Conservation (phyloP, 768 basidiomycete genomes). For the Epithele typhae region DNA sequence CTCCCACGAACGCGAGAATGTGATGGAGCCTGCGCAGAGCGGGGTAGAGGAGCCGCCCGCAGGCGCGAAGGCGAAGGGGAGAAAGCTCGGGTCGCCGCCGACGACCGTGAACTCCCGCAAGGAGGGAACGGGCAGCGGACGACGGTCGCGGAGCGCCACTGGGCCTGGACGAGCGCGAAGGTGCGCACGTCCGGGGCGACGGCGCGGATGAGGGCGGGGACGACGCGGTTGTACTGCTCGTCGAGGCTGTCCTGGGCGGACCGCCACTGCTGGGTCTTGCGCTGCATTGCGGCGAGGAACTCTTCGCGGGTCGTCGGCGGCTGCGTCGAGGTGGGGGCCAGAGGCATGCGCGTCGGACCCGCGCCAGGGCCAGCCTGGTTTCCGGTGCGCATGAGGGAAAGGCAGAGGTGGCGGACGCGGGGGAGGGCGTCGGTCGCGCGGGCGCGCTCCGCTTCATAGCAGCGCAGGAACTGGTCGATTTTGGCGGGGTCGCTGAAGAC, state of each 20-base stretch:
- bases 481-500: conserved; percentile 8
- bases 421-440: conserved; percentile 8
- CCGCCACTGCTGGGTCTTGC: conserved; percentile 11
- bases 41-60: conserved; percentile 2
- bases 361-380: neutral
- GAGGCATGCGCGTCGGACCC: neutral
- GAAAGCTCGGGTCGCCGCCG: conserved; percentile 10
- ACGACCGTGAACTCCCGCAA: conserved; percentile 10
- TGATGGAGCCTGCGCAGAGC: conserved; percentile 10
- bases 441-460: conserved; percentile 6
- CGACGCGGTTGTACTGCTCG: conserved; percentile 8
- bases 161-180: conserved; percentile 10
- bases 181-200: conserved; percentile 11
- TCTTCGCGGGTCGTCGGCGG: conserved; percentile 4
- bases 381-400: conserved; percentile 9
- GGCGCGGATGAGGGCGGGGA: conserved; percentile 11
- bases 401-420: conserved; percentile 11
- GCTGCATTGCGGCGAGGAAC: conserved; percentile 8
- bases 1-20: conserved; percentile 4
- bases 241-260: conserved; percentile 9
- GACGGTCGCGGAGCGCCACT: conserved; percentile 7
- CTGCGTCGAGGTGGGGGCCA: neutral
- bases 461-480: conserved; percentile 10
- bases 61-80: conserved; percentile 1
- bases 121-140: conserved; percentile 7